phyloP scores from a whole-genome alignment of 257 asterid species.

The Forsythia viridissima region DNA sequence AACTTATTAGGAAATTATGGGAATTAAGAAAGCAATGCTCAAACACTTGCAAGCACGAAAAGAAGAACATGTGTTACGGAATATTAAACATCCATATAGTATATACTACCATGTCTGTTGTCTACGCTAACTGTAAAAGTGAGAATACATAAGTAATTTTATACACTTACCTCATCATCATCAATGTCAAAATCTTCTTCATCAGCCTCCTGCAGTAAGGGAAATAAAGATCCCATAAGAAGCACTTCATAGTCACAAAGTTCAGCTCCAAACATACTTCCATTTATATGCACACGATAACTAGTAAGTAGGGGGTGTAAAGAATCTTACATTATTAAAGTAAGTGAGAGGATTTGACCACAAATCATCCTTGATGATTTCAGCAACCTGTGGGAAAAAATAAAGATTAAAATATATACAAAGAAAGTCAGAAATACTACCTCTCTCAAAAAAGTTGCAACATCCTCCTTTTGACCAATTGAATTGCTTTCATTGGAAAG shows the following conservation, averaged over 20 bases:
- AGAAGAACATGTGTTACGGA: too few relatives aligned
- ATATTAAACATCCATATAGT: too few relatives aligned
- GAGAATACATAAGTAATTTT: not conserved
- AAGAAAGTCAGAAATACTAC: not conserved
- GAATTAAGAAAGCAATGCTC: constrained; percentile 3
- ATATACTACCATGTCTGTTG: too few relatives aligned
- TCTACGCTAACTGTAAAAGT: constrained; percentile 6
- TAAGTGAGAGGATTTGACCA: constrained; percentile 69
- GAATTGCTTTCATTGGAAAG: not conserved
- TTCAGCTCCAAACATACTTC: not conserved
- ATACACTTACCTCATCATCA: constrained; percentile 37
- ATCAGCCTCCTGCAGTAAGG: constrained; percentile 36
- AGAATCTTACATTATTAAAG: constrained; percentile 40
- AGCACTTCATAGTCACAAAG: not conserved
- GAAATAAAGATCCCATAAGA: not conserved
- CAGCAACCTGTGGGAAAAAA: constrained; percentile 45
- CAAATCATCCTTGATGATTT: constrained; percentile 63
- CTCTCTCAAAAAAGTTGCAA: not conserved
- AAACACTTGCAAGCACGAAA: not conserved
- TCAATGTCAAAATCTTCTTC: constrained; percentile 45
- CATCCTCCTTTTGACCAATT: not conserved
- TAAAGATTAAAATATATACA: not conserved
- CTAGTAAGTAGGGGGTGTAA: not conserved
- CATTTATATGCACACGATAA: not conserved
- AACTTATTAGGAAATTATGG: not conserved